Conservation (phyloP, 331 rosid genomes). For the Spiraea crenata region DNA sequence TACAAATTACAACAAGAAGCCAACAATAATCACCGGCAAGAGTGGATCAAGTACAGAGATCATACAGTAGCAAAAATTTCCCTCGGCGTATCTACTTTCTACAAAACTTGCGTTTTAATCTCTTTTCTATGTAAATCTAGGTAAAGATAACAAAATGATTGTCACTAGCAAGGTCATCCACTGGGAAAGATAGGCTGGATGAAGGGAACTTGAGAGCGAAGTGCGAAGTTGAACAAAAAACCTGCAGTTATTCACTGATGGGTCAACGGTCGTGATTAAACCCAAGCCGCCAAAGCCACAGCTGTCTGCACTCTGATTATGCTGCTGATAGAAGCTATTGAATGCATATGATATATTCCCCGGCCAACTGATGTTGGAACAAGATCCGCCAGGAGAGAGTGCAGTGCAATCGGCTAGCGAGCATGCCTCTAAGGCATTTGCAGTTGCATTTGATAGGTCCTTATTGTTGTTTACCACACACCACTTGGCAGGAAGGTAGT, state of each 20-base stretch:
- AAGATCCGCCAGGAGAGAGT: constrained; percentile 72
- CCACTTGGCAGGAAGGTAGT: constrained; percentile 80
- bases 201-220: constrained; percentile 39
- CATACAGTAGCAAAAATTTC: constrained; percentile 15
- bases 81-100: background rate
- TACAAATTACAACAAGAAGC: background rate
- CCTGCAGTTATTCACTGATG: constrained; percentile 65
- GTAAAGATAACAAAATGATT: constrained; percentile 31
- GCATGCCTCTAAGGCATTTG: constrained; percentile 64
- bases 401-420: constrained; percentile 72
- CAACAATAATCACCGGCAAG: constrained; percentile 1
- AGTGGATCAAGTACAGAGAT: background rate
- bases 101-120: constrained; percentile 30
- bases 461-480: constrained; percentile 86
- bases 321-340: constrained; percentile 86
- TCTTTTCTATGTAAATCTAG: constrained; percentile 26
- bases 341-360: constrained; percentile 80
- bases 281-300: constrained; percentile 80
- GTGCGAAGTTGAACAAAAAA: constrained; percentile 65
- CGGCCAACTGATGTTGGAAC: constrained; percentile 79
- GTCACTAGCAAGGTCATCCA: constrained; percentile 35
- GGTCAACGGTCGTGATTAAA: constrained; percentile 84
- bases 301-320: constrained; percentile 69
- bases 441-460: constrained; percentile 65
- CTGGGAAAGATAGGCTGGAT: constrained; percentile 19